Percentiles rank a stretch among this genome's conserved stretches.
Conservation (phyloP, 2,329 filamentous ascomycete genomes). For the Ophiocordyceps unilateralis region DNA sequence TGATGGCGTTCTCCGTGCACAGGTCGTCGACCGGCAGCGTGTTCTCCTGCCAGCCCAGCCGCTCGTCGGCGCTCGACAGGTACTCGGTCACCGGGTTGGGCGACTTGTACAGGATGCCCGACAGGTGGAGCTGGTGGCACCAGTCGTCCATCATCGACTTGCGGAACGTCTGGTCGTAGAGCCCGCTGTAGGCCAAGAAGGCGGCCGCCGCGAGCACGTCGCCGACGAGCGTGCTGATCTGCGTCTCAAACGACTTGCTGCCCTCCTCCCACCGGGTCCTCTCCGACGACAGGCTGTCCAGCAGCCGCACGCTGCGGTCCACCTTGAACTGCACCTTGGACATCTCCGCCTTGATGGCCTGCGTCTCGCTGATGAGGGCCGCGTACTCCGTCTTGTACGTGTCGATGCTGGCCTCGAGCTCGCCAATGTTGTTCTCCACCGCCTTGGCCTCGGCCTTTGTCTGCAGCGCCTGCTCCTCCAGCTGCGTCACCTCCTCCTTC, state of each 20-base stretch:
- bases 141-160: conserved; percentile 97
- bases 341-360: conserved; percentile 97
- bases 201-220: conserved; percentile 93
- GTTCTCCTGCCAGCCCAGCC: conserved; percentile 88
- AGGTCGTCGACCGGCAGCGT: conserved; percentile 88
- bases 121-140: conserved; percentile 81
- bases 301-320: conserved; percentile 79
- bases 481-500: conserved; percentile 69
- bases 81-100: conserved; percentile 94
- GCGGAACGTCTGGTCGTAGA: conserved; percentile 96
- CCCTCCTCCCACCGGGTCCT: conserved; percentile 88
- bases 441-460: conserved; percentile 89
- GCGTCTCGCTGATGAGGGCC: conserved; percentile 86
- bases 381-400: conserved; percentile 96
- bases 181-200: conserved; percentile 89
- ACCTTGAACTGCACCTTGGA: conserved; percentile 93
- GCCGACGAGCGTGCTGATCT: conserved; percentile 90
- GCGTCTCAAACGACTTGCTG: conserved; percentile 94
- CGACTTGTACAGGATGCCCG: conserved; percentile 84
- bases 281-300: conserved; percentile 91
- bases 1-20: conserved; percentile 96
- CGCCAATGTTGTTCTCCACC: conserved; percentile 71
- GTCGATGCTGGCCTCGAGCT: conserved; percentile 77
- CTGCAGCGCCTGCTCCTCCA: conserved; percentile 77
- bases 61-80: conserved; percentile 87